A percentile compares a stretch with the other conserved stretches of the same genome.
Evolutionary conservation across 1,139 yeast genomes (phyloP).

Genomic region (Hemisphaericaspora subhashii): DNA sequence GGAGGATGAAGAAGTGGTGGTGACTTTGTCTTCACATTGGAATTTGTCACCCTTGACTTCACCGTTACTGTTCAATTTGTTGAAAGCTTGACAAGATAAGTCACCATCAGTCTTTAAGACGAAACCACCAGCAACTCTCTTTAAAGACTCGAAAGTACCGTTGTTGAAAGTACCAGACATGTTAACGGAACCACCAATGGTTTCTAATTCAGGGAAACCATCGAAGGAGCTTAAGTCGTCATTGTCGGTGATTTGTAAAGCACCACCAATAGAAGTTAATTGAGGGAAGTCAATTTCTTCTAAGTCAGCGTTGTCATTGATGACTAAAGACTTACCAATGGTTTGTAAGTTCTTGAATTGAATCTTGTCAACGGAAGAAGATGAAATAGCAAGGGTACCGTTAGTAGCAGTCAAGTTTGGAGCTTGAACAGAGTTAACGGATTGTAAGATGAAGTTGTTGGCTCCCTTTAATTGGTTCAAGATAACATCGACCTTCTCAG

Average conservation of each 20-base stretch:
- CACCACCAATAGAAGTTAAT: constrained; percentile 80
- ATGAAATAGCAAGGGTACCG: constrained; percentile 76
- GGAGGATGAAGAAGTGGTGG: constrained; percentile 46
- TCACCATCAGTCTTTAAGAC: constrained; percentile 73
- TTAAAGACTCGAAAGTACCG: constrained; percentile 71
- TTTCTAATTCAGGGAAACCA: constrained; percentile 71
- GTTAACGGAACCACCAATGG: constrained; percentile 86
- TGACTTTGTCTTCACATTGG: constrained; percentile 72
- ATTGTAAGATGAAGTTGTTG: constrained; percentile 80
- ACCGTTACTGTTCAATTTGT: constrained; percentile 65
- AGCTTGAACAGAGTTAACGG: constrained; percentile 70
- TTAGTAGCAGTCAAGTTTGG: constrained; percentile 68
- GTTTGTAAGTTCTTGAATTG: constrained; percentile 54
- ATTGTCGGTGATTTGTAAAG: constrained; percentile 85
- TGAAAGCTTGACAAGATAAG: constrained; percentile 78
- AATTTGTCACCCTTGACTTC: constrained; percentile 87
- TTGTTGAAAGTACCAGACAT: constrained; percentile 77
- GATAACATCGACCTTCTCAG: constrained; percentile 65
- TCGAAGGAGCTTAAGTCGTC: constrained; percentile 60
- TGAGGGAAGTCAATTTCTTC: constrained; percentile 67
- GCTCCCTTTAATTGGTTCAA: constrained; percentile 79
- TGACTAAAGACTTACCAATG: constrained; percentile 80
- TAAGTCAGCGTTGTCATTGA: constrained; percentile 72
- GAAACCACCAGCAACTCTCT: constrained; percentile 90
- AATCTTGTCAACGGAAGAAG: constrained; percentile 59